Evolutionary conservation across 228 moss, liverwort and hornwort species (phyloP), one percentile per base, ranked within the genome.

Genomic region (Sphagnum magellanicum): DNA sequence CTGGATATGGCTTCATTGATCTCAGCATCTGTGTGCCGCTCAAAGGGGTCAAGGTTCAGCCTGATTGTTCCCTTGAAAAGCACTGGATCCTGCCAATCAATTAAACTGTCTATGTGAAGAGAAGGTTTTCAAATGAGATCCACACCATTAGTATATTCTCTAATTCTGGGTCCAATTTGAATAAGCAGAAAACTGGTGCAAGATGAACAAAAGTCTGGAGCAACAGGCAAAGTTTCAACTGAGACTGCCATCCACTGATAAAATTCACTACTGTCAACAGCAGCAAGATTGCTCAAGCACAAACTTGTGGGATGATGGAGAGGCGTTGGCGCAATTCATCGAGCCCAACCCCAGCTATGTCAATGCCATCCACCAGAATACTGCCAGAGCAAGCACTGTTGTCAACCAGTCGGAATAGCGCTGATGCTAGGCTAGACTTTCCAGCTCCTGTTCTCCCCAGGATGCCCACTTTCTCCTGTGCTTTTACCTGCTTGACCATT

Each of bases 391-490:
- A 93, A 49, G 87, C 81, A 51, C 58, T 74, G 53, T 91, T 89
- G 74, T 91, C 91, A 46, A 93, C 93, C 13, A 93, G 73, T 64
- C 93, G 81, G 75, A 93, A 93, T 57, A 93, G 76, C 63, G 93
- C 91, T 65, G 89, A 85, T 65, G 85, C 93, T 9, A 93, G 83
- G 64, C 87, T 88, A 9, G 89, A 91, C 77, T 93, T 93, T 52
- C 91, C 88, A 60, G 87, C 91, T 70, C 91, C 93, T 46, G 93
- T 93, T 81, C 93, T 79, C 49, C 93, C 93, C 67, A 93, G 72
- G 61, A 93, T 89, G 65, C 93, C 91, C 75, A 93, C 81, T 72
- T 93, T 93, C 79, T 91, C 89, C 68, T 83, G 76, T 5, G 93
- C 67, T 17, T 72, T 74, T 49, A 93, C 79, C 92, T 92, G 59